phyloP scores from a whole-genome alignment of 73 alveolate species.

The Paramecium sonneborni region DNA sequence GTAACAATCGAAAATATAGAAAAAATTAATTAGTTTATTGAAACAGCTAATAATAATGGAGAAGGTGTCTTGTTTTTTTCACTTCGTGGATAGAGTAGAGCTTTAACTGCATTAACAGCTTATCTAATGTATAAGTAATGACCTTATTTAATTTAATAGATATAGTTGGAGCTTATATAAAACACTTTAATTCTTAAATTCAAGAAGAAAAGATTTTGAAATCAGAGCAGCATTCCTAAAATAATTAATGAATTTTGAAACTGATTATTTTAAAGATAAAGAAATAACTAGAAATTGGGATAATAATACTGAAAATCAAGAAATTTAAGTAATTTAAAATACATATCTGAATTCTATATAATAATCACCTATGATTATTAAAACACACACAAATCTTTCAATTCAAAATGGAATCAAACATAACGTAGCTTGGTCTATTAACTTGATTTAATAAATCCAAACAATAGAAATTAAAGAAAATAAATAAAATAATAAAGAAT shows the following conservation, averaged over 20 bases:
- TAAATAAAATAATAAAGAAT: not conserved
- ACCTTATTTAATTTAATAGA: not conserved
- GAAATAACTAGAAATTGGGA: not conserved
- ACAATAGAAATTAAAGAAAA: not conserved
- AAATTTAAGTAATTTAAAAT: not conserved
- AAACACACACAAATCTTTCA: not conserved
- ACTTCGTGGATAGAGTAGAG: conserved; percentile 23
- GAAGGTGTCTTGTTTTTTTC: conserved; percentile 30
- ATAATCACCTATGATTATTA: not conserved
- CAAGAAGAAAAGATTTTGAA: conserved; percentile 46
- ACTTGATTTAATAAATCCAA: not conserved
- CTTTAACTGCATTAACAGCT: conserved; percentile 20
- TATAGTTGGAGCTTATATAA: not conserved
- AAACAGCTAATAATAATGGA: not conserved
- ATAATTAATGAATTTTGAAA: not conserved
- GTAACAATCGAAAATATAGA: not conserved
- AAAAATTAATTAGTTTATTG: conserved; percentile 2
- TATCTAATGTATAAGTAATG: conserved; percentile 31
- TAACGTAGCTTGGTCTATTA: not conserved
- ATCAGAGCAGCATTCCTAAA: not conserved
- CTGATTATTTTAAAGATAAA: not conserved
- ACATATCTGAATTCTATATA: conserved; percentile 8
- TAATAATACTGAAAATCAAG: not conserved
- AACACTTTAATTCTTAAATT: not conserved
- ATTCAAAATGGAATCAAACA: not conserved